Conservation (phyloP, 192 early-diverging fungal species). For the Linnemannia zychae region DNA sequence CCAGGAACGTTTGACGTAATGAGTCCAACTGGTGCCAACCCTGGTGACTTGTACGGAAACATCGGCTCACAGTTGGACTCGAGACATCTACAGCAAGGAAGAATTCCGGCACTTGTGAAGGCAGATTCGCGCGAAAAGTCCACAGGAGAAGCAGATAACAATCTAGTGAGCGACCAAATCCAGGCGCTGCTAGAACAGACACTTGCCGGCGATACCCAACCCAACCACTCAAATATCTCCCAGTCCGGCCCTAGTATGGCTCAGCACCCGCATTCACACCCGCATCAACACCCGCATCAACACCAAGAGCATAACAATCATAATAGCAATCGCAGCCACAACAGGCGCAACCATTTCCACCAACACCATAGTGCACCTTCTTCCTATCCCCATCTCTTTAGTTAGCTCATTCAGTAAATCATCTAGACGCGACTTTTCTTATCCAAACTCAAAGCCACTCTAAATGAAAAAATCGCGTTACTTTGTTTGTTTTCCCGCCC, state of each 20-base stretch:
- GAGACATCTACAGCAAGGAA: constrained; percentile 6
- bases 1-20: background rate
- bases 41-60: background rate
- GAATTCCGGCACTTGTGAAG: background rate
- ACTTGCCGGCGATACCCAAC: constrained; percentile 24
- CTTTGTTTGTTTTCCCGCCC: background rate
- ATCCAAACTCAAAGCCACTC: constrained; percentile 3
- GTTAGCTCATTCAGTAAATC: background rate
- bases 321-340: background rate
- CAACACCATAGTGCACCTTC: background rate
- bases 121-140: background rate
- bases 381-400: background rate
- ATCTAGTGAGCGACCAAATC: constrained; percentile 11
- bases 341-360: background rate
- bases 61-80: background rate
- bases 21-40: background rate
- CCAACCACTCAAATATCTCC: background rate
- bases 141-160: constrained; percentile 3
- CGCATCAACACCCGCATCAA: constrained; percentile 8
- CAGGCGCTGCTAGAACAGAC: constrained; percentile 34
- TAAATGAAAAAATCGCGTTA: background rate
- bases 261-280: background rate
- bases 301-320: background rate
- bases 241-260: background rate
- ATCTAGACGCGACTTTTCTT: background rate